These are phyloP conservation scores for Penicillium bovifimosum DNA, from an alignment of 495 filamentous ascomycete genomes.

Conservation along the genomic window DNA sequence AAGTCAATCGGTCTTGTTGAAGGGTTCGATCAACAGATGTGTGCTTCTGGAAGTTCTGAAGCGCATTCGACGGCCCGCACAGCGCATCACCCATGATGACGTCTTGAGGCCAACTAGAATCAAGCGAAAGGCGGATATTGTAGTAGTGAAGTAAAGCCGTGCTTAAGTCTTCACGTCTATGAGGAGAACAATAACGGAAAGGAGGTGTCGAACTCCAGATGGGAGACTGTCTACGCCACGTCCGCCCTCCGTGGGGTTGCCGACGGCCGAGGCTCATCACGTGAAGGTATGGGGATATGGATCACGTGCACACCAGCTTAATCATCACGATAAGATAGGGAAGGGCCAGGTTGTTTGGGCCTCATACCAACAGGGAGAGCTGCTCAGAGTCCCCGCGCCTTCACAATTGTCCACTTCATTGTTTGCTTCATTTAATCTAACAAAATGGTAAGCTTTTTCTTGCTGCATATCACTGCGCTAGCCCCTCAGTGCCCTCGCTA, in stretches of 20 bases:
- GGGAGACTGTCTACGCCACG: neutral
- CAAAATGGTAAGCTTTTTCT: slow-evolving; percentile 18
- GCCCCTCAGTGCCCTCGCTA: slow-evolving; percentile 4
- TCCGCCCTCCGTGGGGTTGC: slow-evolving; percentile 20
- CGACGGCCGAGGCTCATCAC: slow-evolving; percentile 30
- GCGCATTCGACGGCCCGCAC: slow-evolving; percentile 85
- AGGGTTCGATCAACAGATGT: slow-evolving; percentile 68
- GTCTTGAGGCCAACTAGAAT: neutral
- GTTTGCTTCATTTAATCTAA: slow-evolving; percentile 2
- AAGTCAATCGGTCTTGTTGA: slow-evolving; percentile 73
- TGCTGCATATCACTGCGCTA: neutral
- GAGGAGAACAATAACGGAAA: neutral
- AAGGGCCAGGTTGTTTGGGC: slow-evolving; percentile 33
- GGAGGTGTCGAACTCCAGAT: neutral
- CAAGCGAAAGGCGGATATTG: neutral
- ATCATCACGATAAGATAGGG: slow-evolving; percentile 37
- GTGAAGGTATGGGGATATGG: slow-evolving; percentile 1
- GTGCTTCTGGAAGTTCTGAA: slow-evolving; percentile 82
- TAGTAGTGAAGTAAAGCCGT: neutral
- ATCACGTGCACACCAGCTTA: slow-evolving; percentile 19
- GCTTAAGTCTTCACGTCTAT: neutral
- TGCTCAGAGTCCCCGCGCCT: slow-evolving; percentile 1
- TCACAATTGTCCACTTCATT: neutral
- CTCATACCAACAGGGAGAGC: slow-evolving; percentile 7
- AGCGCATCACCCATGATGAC: slow-evolving; percentile 69